Percentiles rank a stretch among this genome's conserved stretches.
phyloP scores from a whole-genome alignment of 1,284 basidiomycete genomes.

The Cryptococcus sp. region DNA sequence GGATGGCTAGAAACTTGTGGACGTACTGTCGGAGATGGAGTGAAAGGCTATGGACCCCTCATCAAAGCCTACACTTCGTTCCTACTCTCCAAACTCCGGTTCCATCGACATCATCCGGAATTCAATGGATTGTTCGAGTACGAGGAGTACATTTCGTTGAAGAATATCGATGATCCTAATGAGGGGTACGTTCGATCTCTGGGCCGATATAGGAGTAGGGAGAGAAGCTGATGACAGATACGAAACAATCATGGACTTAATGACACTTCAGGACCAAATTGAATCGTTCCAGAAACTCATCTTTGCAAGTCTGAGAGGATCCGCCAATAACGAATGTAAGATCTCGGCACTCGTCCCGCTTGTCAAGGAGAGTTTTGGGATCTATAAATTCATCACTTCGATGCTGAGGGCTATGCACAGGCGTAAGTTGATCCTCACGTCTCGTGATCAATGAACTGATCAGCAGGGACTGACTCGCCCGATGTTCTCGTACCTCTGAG shows the following conservation, averaged over 20 bases:
- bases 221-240: conserved; percentile 56
- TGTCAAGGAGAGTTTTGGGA: conserved; percentile 96
- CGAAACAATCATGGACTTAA: conserved; percentile 91
- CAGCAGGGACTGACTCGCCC: conserved; percentile 72
- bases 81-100: conserved; percentile 87
- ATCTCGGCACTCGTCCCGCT: conserved; percentile 89
- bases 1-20: conserved; percentile 95
- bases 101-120: conserved; percentile 86
- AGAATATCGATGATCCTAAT: conserved; percentile 95
- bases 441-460: conserved; percentile 5
- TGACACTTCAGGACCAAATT: conserved; percentile 93
- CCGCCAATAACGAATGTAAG: conserved; percentile 89
- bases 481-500: conserved; percentile 82
- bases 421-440: conserved; percentile 54
- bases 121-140: conserved; percentile 97
- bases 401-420: conserved; percentile 95
- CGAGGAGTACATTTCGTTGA: conserved; percentile 91
- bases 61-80: conserved; percentile 93
- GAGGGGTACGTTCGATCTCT: conserved; percentile 66
- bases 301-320: conserved; percentile 84
- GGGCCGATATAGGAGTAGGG: not conserved
- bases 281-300: conserved; percentile 96
- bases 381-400: conserved; percentile 94
- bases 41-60: conserved; percentile 79
- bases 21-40: conserved; percentile 74